These are phyloP conservation scores for Aureobasidium mangrovei DNA, from an alignment of 2,329 filamentous ascomycete genomes.

Conservation along the genomic window DNA sequence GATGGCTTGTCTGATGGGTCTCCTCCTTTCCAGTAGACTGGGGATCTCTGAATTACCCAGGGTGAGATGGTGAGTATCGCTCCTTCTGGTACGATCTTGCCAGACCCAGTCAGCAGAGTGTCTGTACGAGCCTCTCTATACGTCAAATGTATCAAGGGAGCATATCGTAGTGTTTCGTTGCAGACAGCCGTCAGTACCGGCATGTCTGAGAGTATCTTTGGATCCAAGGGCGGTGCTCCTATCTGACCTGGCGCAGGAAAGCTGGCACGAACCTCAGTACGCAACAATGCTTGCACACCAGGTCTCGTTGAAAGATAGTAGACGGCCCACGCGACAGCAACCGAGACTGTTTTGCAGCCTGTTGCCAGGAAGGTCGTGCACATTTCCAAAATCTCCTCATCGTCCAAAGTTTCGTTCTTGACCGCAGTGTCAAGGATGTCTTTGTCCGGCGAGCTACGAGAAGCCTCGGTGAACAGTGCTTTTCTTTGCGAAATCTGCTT, in stretches of 20 bases:
- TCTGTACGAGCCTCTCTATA: conserved; percentile 5
- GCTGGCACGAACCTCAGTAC: neutral
- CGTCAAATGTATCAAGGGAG: neutral
- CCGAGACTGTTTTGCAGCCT: neutral
- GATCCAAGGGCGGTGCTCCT: neutral
- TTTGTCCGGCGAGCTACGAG: neutral
- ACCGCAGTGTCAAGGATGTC: conserved; percentile 3
- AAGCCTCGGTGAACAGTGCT: neutral
- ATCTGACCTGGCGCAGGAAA: neutral
- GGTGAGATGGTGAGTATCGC: conserved; percentile 7
- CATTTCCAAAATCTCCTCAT: neutral
- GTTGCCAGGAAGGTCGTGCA: conserved; percentile 4
- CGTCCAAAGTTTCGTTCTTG: neutral
- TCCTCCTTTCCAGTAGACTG: neutral
- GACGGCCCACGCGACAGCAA: neutral
- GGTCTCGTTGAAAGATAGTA: conserved; percentile 1
- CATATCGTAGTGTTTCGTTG: conserved; percentile 2
- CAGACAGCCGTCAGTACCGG: neutral
- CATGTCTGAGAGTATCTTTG: neutral
- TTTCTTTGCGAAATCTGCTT: neutral
- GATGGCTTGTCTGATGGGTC: neutral
- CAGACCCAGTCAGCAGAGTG: neutral
- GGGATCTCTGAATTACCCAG: conserved; percentile 4
- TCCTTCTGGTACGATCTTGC: neutral
- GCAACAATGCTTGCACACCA: conserved; percentile 7